Base-by-base conservation (phyloP, 805 yeast species). In the Wickerhamomyces kurtzmanii region DNA sequence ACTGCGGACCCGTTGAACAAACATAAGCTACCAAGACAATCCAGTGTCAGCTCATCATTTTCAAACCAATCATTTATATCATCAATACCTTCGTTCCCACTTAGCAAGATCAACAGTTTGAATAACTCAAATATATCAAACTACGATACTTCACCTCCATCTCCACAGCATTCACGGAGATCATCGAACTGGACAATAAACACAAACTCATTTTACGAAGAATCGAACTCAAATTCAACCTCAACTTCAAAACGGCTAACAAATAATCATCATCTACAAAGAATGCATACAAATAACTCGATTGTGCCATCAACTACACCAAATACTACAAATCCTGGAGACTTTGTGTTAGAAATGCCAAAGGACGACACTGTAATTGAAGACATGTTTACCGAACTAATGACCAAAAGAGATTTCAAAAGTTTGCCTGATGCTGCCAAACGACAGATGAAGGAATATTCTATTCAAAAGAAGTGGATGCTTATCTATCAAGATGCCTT, bases 381-480 rank as follows among this genome's bases (percentile, higher is more conserved):
- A 41, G 59, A 65, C 32, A 60, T 81, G 71, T 86, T 84, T 48
- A 66, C 72, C 30, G 86, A 79, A 33, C 68, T 87, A 35, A 80
- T 87, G 89, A 76, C 71, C 29, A 74, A 75, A 41, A 71, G 96
- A 43, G 93, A 87, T 49, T 80, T 84, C 53, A 72, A 65, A 35
- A 56, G 65, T 23, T 57, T 80, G 18, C 83, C 95, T 0, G 71
- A 71, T 15, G 71, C 69, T 28, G 94, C 91, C 4, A 75, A 76
- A 39, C 68, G 62, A 31, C 91, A 83, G 45, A 75, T 89, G 81
- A 63, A 72, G 43, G 69, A 68, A 40, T 86, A 80, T 47, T 70
- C 80, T 23, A 58, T 71, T 0, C 83, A 79, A 27, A 83, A 85
- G 43, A 89, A 89, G 54, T 86, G 96, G 94, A 75, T 83, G 78